A percentile compares a stretch with the other conserved stretches of the same genome.
These are phyloP conservation scores for Sparassis latifolia DNA, from an alignment of 1,284 basidiomycete genomes.

Conservation along the genomic window DNA sequence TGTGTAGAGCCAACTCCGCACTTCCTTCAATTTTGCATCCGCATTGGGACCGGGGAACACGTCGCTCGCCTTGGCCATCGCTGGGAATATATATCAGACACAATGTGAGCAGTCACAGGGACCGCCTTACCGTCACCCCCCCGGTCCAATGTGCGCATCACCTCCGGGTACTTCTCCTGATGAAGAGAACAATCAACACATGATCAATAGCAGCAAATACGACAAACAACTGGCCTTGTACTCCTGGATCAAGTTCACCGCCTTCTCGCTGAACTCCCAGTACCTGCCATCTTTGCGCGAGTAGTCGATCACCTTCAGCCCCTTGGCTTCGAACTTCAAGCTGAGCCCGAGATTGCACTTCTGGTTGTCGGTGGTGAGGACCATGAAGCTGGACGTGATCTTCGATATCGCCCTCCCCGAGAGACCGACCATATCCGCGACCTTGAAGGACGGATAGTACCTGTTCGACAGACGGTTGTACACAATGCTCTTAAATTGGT, in stretches of 20 bases:
- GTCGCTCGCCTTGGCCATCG: conserved; percentile 69
- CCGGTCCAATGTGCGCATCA: conserved; percentile 69
- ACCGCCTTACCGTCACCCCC: conserved; percentile 55
- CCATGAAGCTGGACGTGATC: conserved; percentile 92
- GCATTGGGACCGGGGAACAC: conserved; percentile 62
- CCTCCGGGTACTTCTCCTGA: conserved; percentile 71
- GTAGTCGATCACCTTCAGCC: conserved; percentile 94
- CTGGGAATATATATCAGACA: conserved; percentile 28
- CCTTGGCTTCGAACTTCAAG: conserved; percentile 95
- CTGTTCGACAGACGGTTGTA: conserved; percentile 42
- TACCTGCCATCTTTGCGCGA: conserved; percentile 77
- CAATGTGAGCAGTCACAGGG: background rate
- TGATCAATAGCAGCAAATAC: background rate
- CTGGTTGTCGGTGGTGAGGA: conserved; percentile 64
- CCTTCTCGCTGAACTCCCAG: conserved; percentile 94
- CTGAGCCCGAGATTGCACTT: conserved; percentile 92
- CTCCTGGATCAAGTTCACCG: conserved; percentile 74
- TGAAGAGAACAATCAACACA: background rate
- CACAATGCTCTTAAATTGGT: conserved; percentile 70
- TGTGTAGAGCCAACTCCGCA: conserved; percentile 82
- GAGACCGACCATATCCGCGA: conserved; percentile 65
- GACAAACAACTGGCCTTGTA: conserved; percentile 58
- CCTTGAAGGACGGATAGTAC: conserved; percentile 77
- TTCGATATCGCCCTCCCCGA: conserved; percentile 76
- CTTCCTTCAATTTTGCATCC: conserved; percentile 68